phyloP scores from a whole-genome alignment of 2,329 filamentous ascomycete genomes.

The Balansia obtecta region DNA sequence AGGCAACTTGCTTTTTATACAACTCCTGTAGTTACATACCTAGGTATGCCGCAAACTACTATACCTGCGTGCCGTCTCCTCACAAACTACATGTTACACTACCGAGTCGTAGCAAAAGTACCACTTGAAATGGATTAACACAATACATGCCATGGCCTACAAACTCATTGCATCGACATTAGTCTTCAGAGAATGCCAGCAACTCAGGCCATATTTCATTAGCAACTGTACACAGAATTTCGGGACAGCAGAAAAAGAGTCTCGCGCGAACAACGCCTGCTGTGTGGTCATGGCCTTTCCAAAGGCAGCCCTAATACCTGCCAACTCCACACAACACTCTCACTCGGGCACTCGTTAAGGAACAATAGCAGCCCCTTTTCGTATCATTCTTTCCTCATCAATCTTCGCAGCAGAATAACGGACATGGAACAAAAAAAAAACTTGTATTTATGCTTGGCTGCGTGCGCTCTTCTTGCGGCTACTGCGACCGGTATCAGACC shows the following conservation, averaged over 20 bases:
- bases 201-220: neutral
- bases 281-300: no score
- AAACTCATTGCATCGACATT: neutral
- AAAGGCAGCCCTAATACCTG: neutral
- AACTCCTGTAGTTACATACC: no score
- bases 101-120: no score
- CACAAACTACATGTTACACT: no score
- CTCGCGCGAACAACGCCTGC: no score
- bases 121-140: no score
- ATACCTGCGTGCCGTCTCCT: no score
- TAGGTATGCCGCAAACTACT: no score
- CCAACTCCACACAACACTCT: no score
- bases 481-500: constrained; percentile 67
- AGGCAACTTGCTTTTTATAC: no score
- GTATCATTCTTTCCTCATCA: neutral
- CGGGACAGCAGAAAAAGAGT: neutral
- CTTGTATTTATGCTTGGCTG: constrained; percentile 11
- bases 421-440: no score
- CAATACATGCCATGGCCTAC: neutral
- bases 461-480: constrained; percentile 33
- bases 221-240: neutral
- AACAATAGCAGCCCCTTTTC: neutral
- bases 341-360: neutral
- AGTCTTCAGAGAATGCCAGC: neutral
- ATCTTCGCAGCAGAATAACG: neutral